Evolutionary conservation across 805 yeast species (phyloP).

Genomic region (Danielozyma ontarioensis): DNA sequence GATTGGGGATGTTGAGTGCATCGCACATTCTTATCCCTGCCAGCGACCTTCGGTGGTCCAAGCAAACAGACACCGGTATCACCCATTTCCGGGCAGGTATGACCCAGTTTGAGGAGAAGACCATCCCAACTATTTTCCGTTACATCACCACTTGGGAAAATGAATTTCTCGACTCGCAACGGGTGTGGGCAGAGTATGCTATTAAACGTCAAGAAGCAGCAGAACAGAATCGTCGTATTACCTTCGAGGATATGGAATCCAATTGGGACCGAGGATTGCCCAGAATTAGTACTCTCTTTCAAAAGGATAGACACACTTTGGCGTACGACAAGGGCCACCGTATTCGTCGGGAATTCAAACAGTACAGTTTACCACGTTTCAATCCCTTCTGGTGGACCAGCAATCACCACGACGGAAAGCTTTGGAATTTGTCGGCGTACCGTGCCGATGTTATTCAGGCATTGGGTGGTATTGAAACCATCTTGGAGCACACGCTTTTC

Average conservation of each 20-base stretch:
- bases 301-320: constrained; percentile 88
- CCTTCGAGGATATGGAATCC: constrained; percentile 90
- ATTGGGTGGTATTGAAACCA: constrained; percentile 94
- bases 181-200: constrained; percentile 98
- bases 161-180: constrained; percentile 87
- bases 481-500: constrained; percentile 89
- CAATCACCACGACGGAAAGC: constrained; percentile 87
- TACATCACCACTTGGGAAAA: constrained; percentile 96
- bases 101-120: constrained; percentile 71
- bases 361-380: constrained; percentile 61
- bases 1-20: constrained; percentile 96
- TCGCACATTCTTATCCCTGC: constrained; percentile 94
- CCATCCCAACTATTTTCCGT: constrained; percentile 90
- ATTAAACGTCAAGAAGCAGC: constrained; percentile 82
- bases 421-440: constrained; percentile 91
- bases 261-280: constrained; percentile 98
- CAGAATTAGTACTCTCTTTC: constrained; percentile 89
- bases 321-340: constrained; percentile 95
- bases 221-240: constrained; percentile 77
- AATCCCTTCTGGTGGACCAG: constrained; percentile 98
- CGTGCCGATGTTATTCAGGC: constrained; percentile 96
- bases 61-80: constrained; percentile 90
- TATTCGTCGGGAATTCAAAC: constrained; percentile 71
- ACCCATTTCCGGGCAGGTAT: constrained; percentile 93
- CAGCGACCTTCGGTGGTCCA: constrained; percentile 85